phyloP scores from a whole-genome alignment of 768 basidiomycete genomes.

The Tulasnella sp. region DNA sequence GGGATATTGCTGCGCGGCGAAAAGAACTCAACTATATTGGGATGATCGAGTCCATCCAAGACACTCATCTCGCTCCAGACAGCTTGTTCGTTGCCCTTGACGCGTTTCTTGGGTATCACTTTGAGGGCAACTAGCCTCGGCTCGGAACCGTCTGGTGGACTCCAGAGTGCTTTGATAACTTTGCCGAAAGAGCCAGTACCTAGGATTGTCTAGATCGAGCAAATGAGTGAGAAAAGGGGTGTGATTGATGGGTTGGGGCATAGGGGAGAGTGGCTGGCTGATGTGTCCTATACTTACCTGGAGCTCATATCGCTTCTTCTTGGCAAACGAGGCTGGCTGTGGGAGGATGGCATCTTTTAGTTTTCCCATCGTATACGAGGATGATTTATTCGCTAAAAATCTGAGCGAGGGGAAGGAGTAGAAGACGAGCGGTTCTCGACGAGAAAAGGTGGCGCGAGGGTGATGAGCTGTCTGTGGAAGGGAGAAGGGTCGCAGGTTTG shows the following conservation, averaged over 20 bases:
- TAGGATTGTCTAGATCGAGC: constrained; percentile 45
- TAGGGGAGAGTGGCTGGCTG: neutral
- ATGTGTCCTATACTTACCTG: constrained; percentile 21
- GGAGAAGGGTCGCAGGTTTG: neutral
- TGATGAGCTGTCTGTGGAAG: neutral
- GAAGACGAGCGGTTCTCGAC: neutral
- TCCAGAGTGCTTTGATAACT: constrained; percentile 59
- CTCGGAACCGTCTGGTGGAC: constrained; percentile 25
- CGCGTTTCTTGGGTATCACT: constrained; percentile 91
- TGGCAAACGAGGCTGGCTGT: constrained; percentile 76
- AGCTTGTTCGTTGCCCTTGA: constrained; percentile 79
- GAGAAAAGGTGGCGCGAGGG: neutral
- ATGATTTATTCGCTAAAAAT: neutral
- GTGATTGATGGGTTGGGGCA: neutral
- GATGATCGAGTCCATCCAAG: constrained; percentile 78
- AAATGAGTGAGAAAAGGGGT: constrained; percentile 46
- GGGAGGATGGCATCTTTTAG: constrained; percentile 43
- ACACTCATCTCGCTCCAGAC: constrained; percentile 96
- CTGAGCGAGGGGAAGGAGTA: neutral
- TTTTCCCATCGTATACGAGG: constrained; percentile 13
- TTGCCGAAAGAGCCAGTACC: constrained; percentile 87
- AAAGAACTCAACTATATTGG: constrained; percentile 63
- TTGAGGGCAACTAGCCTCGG: constrained; percentile 65
- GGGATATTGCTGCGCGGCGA: neutral
- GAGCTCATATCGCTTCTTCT: constrained; percentile 55